Percentiles rank a stretch among this genome's conserved stretches.
Conservation (phyloP, 805 yeast genomes). For the Isabelozyma rhagii region DNA sequence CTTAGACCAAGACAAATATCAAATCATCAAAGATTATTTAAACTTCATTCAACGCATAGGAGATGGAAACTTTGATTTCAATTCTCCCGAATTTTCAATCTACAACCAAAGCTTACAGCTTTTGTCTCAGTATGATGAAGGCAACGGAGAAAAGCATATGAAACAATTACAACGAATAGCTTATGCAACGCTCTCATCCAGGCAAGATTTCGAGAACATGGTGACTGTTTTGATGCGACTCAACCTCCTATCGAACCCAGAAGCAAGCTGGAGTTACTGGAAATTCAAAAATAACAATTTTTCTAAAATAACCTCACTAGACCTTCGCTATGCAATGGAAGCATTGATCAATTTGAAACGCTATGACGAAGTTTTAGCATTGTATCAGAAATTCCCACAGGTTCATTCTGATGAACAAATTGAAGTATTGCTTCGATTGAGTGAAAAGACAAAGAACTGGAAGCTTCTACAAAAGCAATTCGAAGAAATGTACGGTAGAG, state of each 20-base stretch:
- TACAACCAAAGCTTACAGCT: neutral
- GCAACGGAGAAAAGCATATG: neutral
- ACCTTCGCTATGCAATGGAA: constrained; percentile 29
- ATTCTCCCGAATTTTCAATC: constrained; percentile 8
- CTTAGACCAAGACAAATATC: constrained; percentile 7
- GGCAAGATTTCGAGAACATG: constrained; percentile 9
- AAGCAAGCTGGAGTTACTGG: constrained; percentile 17
- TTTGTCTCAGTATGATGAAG: neutral
- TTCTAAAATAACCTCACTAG: constrained; percentile 6
- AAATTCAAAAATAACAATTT: constrained; percentile 11
- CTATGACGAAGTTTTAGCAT: constrained; percentile 16
- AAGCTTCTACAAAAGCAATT: constrained; percentile 51
- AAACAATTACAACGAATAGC: neutral
- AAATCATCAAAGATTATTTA: constrained; percentile 13
- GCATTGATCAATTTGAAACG: constrained; percentile 20
- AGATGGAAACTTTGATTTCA: constrained; percentile 19
- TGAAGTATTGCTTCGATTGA: constrained; percentile 45
- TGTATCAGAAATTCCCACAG: constrained; percentile 33
- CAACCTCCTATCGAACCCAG: constrained; percentile 10
- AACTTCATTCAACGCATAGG: constrained; percentile 8
- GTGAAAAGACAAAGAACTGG: constrained; percentile 51
- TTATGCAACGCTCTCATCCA: neutral
- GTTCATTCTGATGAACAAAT: constrained; percentile 48
- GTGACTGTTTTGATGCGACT: constrained; percentile 14
- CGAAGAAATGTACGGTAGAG: constrained; percentile 53